Evolutionary conservation across 2,329 filamentous ascomycete genomes (phyloP), one percentile per base, ranked within the genome.

Genomic region (Talaromyces rugulosus): DNA sequence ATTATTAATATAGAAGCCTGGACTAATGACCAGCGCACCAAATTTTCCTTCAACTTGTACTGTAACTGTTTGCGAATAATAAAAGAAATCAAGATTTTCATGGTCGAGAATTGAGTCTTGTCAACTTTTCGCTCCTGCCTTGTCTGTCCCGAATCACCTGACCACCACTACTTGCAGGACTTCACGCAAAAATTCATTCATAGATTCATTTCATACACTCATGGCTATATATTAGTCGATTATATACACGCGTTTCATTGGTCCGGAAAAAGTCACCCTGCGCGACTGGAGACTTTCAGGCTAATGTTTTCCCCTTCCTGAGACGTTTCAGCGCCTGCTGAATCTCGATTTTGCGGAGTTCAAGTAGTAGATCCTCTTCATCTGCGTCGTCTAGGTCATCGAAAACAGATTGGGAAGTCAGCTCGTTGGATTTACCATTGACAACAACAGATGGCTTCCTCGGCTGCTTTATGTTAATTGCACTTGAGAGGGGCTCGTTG

Each of bases 311-410:
- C n/a, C 18, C 30, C 47, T 50, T 63, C 44, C 65, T 65, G 53
- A 75, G 42, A 34, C 65, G 71, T 66, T 73, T 75, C 44, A 75
- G 57, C 62, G 66, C 67, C 63, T 75, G 72, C 34, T 75, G 55
- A 53, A 76, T 72, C 63, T 76, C 73, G 42, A 76, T 64, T 59
- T 71, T 73, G 27, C 73, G 66, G 30, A 76, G 53, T 61, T 76
- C 73, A 57, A 75, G 62, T 9, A 71, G 69, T 53, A 75, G 59
- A 61, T 75, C 72, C 31, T 75, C 73, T 57, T 76, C 73, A 52
- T 76, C 74, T 1, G 69, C 71, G 23, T 69, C 71, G 16, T 74
- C 69, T 50, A 76, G 55, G 47, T 75, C 70, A 28, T 59, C 64
- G 2, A 67, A 70, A 1, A 71, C 62, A 59, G 40, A 36, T 14